These are phyloP conservation scores for Lachnum nothofagi DNA, from an alignment of 2,329 filamentous ascomycete species.

Conservation along the genomic window DNA sequence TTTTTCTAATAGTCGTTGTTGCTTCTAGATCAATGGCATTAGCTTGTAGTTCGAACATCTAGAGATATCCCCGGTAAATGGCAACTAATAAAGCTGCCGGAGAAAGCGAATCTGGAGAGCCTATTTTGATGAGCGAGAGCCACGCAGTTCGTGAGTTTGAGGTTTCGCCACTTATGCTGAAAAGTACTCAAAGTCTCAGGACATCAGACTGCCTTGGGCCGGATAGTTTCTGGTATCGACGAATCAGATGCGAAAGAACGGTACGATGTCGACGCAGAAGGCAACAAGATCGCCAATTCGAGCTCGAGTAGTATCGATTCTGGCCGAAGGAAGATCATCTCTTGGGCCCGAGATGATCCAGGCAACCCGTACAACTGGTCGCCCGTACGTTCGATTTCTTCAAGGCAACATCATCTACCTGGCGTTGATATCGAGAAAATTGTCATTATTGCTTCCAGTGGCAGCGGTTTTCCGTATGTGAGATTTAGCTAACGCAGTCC, in stretches of 20 bases:
- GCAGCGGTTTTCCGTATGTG: not conserved
- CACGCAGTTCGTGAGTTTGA: slow-evolving; percentile 6
- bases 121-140: no score
- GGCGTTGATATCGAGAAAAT: not conserved
- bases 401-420: not conserved
- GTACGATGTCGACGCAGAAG: slow-evolving; percentile 40
- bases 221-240: slow-evolving; percentile 31
- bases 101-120: slow-evolving; percentile 13
- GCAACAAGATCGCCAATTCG: slow-evolving; percentile 33
- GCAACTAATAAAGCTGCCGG: no score
- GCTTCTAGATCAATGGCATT: not conserved
- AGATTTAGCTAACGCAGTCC: slow-evolving; percentile 1
- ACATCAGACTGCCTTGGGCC: slow-evolving; percentile 15
- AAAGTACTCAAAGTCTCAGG: slow-evolving; percentile 3
- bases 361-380: slow-evolving; percentile 33
- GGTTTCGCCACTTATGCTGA: not conserved
- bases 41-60: no score
- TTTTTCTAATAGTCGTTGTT: not conserved
- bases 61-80: no score
- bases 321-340: slow-evolving; percentile 23
- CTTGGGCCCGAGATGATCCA: slow-evolving; percentile 27
- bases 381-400: slow-evolving; percentile 12
- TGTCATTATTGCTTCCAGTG: not conserved
- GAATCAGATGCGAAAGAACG: slow-evolving; percentile 39
- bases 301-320: slow-evolving; percentile 17